Evolutionary conservation across 164 flowering plant species (phyloP), one percentile per base, ranked within the genome.

Genomic region (Sedum album): DNA sequence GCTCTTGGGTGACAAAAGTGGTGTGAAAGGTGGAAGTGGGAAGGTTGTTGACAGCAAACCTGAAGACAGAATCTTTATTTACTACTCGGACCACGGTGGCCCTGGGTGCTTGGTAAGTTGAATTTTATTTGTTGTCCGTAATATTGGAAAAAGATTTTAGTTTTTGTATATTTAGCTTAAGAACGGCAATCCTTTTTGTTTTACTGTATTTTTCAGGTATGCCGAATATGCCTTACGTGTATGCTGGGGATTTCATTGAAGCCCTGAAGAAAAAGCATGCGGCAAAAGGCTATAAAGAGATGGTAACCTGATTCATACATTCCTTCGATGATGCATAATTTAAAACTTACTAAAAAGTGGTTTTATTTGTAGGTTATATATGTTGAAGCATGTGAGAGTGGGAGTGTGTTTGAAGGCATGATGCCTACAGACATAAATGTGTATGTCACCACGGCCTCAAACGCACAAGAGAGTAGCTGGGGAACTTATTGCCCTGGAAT

Each of bases 71-170:
- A 88, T 95, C 68, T 95, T 95, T 68, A 0, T 95, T 0, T 92
- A 88, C 76, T 95, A 91, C 60, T 78, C 97, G 20, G 99, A 95
- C 66, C 99, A 95, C 76, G 99, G 99, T 10, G 96, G 99, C 10
- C 93, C 96, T 20, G 97, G 97, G 90, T 88, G 65, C 97, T 95
- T 21, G 99, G 99, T 93, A 49, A 75, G 87, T 55, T 1, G 0
- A 35, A 0, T n/a, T 10, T 18, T 9, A n/a, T 18, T 4, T 28
- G 28, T 25, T 26, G 38, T 38, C 13, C 28, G 3, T 20, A 8
- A 30, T 8, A 0, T 38, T n/a, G 41, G 4, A 35, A 9, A 51
- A 6, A n/a, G 25, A 21, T 53, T 9, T 6, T 14, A 25, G 4
- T 6, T 8, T 25, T 9, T 2, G 28, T 53, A 23, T 17, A 4